Conservation (phyloP, 768 basidiomycete genomes). For the Boletus vermiculosoides region DNA sequence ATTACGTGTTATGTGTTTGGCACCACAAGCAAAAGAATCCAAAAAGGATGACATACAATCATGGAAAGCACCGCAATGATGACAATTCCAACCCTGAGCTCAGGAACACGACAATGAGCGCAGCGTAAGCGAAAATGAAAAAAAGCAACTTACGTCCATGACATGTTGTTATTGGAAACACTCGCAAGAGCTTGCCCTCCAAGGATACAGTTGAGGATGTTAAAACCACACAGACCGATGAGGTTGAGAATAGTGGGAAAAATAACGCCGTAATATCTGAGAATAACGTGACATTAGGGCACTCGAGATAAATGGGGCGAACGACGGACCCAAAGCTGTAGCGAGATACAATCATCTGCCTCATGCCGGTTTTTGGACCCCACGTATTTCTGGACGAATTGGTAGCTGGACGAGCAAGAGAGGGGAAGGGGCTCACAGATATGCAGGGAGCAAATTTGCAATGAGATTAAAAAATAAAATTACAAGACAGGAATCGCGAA, state of each 20-base stretch:
- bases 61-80: conserved; percentile 71
- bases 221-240: conserved; percentile 59
- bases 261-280: conserved; percentile 53
- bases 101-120: conserved; percentile 11
- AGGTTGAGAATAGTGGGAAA: conserved; percentile 57
- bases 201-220: conserved; percentile 64
- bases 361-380: conserved; percentile 75
- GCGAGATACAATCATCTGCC: conserved; percentile 77
- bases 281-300: not conserved
- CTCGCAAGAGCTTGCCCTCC: conserved; percentile 67
- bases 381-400: conserved; percentile 50
- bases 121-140: conserved; percentile 2
- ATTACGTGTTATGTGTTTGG: not conserved
- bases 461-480: conserved; percentile 70
- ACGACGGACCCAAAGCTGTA: conserved; percentile 53
- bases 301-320: conserved; percentile 28
- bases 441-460: conserved; percentile 56
- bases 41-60: conserved; percentile 38
- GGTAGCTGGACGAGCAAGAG: not conserved
- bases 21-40: not conserved
- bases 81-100: conserved; percentile 71
- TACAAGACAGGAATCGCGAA: conserved; percentile 61
- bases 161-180: conserved; percentile 48
- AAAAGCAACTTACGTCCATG: conserved; percentile 44
- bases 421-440: conserved; percentile 44